Conservation (phyloP, 2,329 filamentous ascomycete genomes). For the Penicillium fuscoglaucum region DNA sequence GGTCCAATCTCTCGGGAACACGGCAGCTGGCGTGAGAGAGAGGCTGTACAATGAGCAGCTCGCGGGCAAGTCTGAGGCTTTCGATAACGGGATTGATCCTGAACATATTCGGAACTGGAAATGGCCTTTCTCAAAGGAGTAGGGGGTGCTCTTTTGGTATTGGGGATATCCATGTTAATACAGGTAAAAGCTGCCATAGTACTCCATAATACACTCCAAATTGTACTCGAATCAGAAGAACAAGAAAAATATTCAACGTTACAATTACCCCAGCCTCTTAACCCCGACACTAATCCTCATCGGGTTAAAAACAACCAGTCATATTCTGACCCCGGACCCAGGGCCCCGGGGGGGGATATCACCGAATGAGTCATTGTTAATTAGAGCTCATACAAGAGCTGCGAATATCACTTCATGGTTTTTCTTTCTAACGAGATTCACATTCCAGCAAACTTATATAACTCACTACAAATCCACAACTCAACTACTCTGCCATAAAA, state of each 20-base stretch:
- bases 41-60: conserved; percentile 65
- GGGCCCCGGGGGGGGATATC: background rate
- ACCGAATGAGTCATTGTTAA: background rate
- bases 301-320: background rate
- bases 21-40: conserved; percentile 62
- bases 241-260: background rate
- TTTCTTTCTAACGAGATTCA: background rate
- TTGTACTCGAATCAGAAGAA: background rate
- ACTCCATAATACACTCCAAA: background rate
- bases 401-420: background rate
- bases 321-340: background rate
- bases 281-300: background rate
- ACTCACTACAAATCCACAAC: background rate
- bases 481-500: background rate
- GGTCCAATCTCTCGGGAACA: conserved; percentile 63
- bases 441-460: background rate
- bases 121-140: conserved; percentile 53
- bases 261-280: background rate
- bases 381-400: background rate
- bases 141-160: background rate
- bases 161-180: background rate
- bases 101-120: conserved; percentile 64
- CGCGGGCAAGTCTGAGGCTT: conserved; percentile 63
- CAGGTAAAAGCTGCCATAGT: background rate
- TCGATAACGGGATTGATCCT: conserved; percentile 70